Conservation (phyloP, 768 basidiomycete species). For the Chalciporus pseudorubinellus region DNA sequence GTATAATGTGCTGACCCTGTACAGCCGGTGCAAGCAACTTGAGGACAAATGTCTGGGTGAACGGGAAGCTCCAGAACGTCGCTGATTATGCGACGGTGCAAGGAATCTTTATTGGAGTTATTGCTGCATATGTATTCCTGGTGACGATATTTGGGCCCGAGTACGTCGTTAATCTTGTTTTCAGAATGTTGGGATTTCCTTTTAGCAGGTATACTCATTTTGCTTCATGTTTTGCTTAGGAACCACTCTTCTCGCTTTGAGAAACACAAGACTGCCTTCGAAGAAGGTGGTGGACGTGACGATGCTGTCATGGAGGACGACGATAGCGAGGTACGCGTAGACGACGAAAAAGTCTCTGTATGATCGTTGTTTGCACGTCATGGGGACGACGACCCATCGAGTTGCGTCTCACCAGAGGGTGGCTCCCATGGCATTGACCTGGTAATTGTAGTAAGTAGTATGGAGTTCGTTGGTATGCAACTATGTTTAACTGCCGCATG, state of each 20-base stretch:
- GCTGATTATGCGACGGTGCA: constrained; percentile 75
- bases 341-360: constrained; percentile 18
- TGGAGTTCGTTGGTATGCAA: too few relatives aligned
- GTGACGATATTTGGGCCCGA: constrained; percentile 78
- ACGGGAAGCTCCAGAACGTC: constrained; percentile 41
- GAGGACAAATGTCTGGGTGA: constrained; percentile 44
- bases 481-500: too few relatives aligned
- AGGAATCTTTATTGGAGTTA: constrained; percentile 84
- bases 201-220: neutral
- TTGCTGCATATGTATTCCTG: constrained; percentile 73
- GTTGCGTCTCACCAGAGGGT: neutral
- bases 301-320: constrained; percentile 40
- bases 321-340: constrained; percentile 7
- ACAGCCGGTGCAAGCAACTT: constrained; percentile 59
- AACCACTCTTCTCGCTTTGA: constrained; percentile 83
- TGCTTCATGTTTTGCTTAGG: constrained; percentile 29
- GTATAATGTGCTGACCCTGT: neutral
- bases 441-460: too few relatives aligned
- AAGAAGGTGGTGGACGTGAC: constrained; percentile 63
- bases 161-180: constrained; percentile 38
- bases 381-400: too few relatives aligned
- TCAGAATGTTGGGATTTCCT: neutral
- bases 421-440: too few relatives aligned
- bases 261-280: constrained; percentile 73
- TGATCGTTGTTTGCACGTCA: constrained; percentile 1